Percentiles rank a stretch among this genome's conserved stretches.
These are phyloP conservation scores for Ceratocystis destructans DNA, from an alignment of 2,329 filamentous ascomycete genomes.

Conservation along the genomic window DNA sequence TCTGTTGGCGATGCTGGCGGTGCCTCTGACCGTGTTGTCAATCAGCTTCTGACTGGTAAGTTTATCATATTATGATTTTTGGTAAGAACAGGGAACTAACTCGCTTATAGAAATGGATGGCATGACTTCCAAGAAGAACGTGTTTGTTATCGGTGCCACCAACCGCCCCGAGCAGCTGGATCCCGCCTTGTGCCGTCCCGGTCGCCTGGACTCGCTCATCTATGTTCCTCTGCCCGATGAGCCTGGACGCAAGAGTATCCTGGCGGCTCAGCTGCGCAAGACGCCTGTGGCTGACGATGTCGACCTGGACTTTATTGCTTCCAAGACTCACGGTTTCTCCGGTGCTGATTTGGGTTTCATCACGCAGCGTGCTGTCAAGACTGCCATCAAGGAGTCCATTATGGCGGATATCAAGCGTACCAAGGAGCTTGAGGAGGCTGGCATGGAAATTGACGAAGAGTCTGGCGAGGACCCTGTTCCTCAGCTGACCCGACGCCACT, in stretches of 20 bases:
- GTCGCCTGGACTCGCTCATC: conserved; percentile 95
- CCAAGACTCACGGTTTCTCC: conserved; percentile 96
- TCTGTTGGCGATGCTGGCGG: conserved; percentile 91
- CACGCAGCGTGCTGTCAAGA: conserved; percentile 96
- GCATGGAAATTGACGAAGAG: conserved; percentile 56
- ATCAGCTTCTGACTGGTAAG: conserved; percentile 93
- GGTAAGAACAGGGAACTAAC: conserved; percentile 30
- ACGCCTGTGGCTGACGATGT: conserved; percentile 82
- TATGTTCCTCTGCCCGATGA: conserved; percentile 96
- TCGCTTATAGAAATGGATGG: conserved; percentile 73
- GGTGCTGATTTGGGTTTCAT: conserved; percentile 99
- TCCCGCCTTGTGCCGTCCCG: conserved; percentile 92
- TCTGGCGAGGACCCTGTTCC: conserved; percentile 87
- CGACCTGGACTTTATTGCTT: conserved; percentile 80
- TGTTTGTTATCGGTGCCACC: conserved; percentile 97
- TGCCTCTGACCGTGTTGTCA: conserved; percentile 98
- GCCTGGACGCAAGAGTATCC: conserved; percentile 72
- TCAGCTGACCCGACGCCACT: conserved; percentile 89
- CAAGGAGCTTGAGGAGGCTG: conserved; percentile 77
- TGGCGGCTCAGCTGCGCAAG: conserved; percentile 95
- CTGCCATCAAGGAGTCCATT: conserved; percentile 97
- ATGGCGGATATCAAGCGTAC: conserved; percentile 72
- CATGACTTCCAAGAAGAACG: conserved; percentile 99
- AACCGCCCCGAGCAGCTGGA: conserved; percentile 98
- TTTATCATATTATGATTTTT: neutral